phyloP scores from a whole-genome alignment of 768 basidiomycete genomes.

The Tulasnella sp. region DNA sequence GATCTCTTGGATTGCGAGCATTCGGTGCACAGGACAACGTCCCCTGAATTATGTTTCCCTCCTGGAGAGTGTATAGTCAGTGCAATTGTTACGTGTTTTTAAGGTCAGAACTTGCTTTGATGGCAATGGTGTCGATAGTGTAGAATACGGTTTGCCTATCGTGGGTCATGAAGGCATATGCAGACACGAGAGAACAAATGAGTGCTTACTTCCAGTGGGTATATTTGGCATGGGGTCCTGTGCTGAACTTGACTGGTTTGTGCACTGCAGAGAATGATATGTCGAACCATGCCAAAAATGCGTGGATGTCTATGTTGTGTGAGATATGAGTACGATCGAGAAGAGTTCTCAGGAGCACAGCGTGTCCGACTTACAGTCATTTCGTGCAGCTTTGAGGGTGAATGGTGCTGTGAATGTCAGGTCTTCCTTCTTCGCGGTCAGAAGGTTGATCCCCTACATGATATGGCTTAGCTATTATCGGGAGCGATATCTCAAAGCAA shows the following conservation, averaged over 20 bases:
- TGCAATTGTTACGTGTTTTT: neutral
- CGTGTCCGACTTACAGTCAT: conserved; percentile 63
- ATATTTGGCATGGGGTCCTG: conserved; percentile 93
- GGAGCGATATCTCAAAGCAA: neutral
- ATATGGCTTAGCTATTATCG: neutral
- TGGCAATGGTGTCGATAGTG: conserved; percentile 62
- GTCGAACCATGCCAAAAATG: conserved; percentile 99
- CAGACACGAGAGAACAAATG: neutral
- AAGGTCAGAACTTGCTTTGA: conserved; percentile 25
- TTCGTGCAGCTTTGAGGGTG: conserved; percentile 64
- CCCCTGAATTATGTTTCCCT: conserved; percentile 64
- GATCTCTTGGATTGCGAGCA: conserved; percentile 81
- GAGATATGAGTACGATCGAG: neutral
- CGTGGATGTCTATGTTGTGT: conserved; percentile 62
- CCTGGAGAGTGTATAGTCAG: conserved; percentile 22
- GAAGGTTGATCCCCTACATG: conserved; percentile 69
- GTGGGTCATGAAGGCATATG: conserved; percentile 4
- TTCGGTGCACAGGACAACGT: conserved; percentile 73
- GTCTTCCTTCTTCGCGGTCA: conserved; percentile 90
- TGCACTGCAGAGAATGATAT: conserved; percentile 91
- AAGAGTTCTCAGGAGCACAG: neutral
- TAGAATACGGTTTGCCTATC: conserved; percentile 94
- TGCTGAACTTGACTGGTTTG: conserved; percentile 91
- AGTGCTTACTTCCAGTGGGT: conserved; percentile 83
- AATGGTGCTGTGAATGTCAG: conserved; percentile 76